These are phyloP conservation scores for Xylaria palmicola DNA, from an alignment of 495 filamentous ascomycete genomes.

Conservation along the genomic window DNA sequence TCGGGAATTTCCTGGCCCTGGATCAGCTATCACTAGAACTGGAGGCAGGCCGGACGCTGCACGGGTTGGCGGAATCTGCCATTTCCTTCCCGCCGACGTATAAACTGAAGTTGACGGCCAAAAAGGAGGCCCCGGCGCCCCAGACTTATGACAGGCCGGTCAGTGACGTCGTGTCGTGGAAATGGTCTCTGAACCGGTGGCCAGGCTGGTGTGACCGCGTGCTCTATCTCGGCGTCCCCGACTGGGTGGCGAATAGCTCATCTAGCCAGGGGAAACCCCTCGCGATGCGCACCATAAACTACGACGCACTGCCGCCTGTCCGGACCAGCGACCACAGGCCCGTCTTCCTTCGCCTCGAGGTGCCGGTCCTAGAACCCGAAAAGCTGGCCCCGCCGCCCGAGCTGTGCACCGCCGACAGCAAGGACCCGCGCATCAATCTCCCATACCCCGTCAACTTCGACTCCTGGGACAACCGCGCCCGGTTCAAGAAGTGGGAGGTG, in stretches of 20 bases:
- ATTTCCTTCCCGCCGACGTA: conserved; percentile 90
- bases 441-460: conserved; percentile 44
- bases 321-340: conserved; percentile 81
- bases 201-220: conserved; percentile 95
- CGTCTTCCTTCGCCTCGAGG: conserved; percentile 63
- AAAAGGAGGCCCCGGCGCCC: conserved; percentile 38
- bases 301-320: conserved; percentile 72
- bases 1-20: conserved; percentile 55
- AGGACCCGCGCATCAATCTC: conserved; percentile 37
- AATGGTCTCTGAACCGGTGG: conserved; percentile 76
- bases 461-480: conserved; percentile 43
- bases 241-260: conserved; percentile 33
- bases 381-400: conserved; percentile 25
- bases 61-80: conserved; percentile 71
- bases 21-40: conserved; percentile 80
- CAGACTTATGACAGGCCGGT: no score
- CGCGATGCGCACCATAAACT: conserved; percentile 54
- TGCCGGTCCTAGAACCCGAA: conserved; percentile 51
- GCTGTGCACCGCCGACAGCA: conserved; percentile 11
- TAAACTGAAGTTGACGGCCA: conserved; percentile 60
- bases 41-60: conserved; percentile 61
- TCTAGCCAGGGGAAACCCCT: conserved; percentile 20
- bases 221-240: conserved; percentile 66
- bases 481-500: conserved; percentile 40
- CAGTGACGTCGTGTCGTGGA: conserved; percentile 56